Evolutionary conservation across 345 rosid species (phyloP).

Genomic region (Kernera saxatilis): DNA sequence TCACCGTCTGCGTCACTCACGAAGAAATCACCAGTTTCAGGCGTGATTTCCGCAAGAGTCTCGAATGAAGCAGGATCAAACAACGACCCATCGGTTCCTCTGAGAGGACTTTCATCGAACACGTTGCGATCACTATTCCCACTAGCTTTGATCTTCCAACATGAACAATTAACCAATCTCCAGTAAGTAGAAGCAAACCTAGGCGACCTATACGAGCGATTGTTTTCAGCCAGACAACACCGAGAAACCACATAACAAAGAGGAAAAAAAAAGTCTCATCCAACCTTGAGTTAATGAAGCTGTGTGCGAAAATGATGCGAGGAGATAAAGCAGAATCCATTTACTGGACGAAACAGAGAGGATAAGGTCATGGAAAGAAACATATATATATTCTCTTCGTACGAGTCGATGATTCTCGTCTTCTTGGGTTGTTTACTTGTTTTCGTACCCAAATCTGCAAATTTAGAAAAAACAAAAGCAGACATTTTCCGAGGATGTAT

Average conservation of each 20-base stretch:
- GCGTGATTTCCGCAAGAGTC: constrained; percentile 54
- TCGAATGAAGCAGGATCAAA: constrained; percentile 37
- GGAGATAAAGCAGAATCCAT: constrained; percentile 45
- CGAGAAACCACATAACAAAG: not conserved
- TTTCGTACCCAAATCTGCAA: not conserved
- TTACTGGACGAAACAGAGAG: not conserved
- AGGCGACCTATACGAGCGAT: constrained; percentile 34
- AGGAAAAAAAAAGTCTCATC: not conserved
- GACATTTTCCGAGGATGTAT: constrained; percentile 1
- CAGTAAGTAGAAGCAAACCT: constrained; percentile 30
- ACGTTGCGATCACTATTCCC: constrained; percentile 39
- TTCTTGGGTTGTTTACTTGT: not conserved
- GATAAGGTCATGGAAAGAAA: not conserved
- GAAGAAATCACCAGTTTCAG: constrained; percentile 69
- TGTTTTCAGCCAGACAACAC: not conserved
- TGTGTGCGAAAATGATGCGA: constrained; percentile 21
- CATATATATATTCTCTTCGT: not conserved
- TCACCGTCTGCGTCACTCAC: constrained; percentile 92
- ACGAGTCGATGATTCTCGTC: constrained; percentile 1
- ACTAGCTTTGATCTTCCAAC: constrained; percentile 35
- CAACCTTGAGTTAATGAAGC: constrained; percentile 38
- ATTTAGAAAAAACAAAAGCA: not conserved
- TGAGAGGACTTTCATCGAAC: constrained; percentile 38
- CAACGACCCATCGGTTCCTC: constrained; percentile 33
- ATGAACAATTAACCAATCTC: constrained; percentile 28